Conservation (phyloP, 169 alveolate genomes). For the Plasmodium knowlesi region DNA sequence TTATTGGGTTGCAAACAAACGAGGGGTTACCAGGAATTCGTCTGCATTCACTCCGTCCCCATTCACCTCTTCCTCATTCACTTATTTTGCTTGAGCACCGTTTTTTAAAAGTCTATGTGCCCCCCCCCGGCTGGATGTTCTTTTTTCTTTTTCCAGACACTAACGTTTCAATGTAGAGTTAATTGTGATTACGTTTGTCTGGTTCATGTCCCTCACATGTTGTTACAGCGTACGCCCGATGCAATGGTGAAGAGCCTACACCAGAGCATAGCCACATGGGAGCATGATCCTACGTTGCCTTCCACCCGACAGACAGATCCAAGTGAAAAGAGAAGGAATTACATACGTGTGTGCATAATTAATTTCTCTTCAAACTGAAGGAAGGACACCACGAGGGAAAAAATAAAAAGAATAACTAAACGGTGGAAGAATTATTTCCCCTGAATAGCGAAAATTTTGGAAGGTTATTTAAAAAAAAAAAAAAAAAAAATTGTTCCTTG, state of each 20-base stretch:
- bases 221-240: not conserved
- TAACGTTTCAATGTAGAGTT: not conserved
- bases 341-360: not conserved
- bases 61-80: no score
- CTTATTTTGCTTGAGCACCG: not conserved
- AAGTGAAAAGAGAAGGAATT: not conserved
- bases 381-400: not conserved
- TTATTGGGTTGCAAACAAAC: not conserved
- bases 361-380: not conserved
- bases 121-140: not conserved
- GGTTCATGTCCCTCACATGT: not conserved
- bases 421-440: not conserved
- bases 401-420: not conserved
- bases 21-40: not conserved
- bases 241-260: not conserved
- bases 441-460: not conserved
- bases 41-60: not conserved
- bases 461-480: not conserved
- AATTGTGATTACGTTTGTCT: not conserved
- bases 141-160: not conserved
- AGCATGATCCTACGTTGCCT: not conserved
- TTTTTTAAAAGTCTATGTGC: not conserved
- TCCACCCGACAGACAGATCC: not conserved
- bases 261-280: not conserved
- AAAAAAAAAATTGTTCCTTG: not conserved